Conservation (phyloP, 352 stramenopile species). For the Globisporangium sylvaticum region DNA sequence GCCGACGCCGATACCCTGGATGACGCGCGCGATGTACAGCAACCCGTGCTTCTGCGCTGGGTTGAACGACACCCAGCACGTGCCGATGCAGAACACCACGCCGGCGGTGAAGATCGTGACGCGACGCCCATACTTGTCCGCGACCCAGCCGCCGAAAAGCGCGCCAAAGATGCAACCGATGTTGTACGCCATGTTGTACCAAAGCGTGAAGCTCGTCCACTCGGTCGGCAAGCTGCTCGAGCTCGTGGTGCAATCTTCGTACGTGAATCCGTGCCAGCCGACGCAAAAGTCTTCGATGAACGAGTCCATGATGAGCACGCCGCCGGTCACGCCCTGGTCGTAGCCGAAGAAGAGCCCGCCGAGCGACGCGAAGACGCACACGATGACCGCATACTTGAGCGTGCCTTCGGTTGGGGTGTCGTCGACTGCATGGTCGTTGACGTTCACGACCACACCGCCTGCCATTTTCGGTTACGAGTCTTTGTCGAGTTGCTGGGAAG, state of each 20-base stretch:
- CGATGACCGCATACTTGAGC: constrained; percentile 18
- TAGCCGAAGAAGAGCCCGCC: too few species aligned
- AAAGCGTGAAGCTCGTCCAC: constrained; percentile 25
- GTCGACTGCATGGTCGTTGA: neutral
- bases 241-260: constrained; percentile 18
- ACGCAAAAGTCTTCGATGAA: constrained; percentile 23
- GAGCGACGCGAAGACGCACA: constrained; percentile 23
- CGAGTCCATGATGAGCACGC: constrained; percentile 24
- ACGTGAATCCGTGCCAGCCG: constrained; percentile 22
- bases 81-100: constrained; percentile 33
- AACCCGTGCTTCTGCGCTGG: constrained; percentile 12
- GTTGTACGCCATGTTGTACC: constrained; percentile 44
- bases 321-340: constrained; percentile 19
- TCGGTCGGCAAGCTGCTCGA: constrained; percentile 16
- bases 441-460: neutral
- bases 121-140: constrained; percentile 30
- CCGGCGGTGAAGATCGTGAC: constrained; percentile 30
- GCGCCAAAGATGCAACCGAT: constrained; percentile 29
- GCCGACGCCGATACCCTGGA: constrained; percentile 20
- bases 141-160: constrained; percentile 26
- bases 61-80: constrained; percentile 28
- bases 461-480: neutral
- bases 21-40: constrained; percentile 14
- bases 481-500: too few species aligned
- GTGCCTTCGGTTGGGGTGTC: constrained; percentile 10